Evolutionary conservation across 345 rosid species (phyloP), one percentile per base, ranked within the genome.

Genomic region (Brassica nigra): DNA sequence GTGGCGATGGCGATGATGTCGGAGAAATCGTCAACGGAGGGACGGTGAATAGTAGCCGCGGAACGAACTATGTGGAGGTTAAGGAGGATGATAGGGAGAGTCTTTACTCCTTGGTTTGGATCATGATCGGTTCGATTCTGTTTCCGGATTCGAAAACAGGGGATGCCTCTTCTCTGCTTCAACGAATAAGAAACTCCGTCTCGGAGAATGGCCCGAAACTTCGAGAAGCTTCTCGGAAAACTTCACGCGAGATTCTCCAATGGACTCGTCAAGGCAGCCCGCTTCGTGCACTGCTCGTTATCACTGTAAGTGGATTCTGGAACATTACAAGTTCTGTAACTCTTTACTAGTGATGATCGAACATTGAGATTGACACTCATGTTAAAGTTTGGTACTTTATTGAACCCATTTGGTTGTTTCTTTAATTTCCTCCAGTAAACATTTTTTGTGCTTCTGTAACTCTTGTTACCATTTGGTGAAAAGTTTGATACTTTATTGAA

Each of bases 241-340:
- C 91, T 8, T 88, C 85, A 62, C 78, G 61, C 11, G 67, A 79
- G 36, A 49, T 95, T 77, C 86, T 91, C 58, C 65, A 10, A 47
- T 95, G 99, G 98, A 85, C 93, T 77, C 94, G 94, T 55, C 66
- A 81, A 27, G 99, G 99, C 66, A 86, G 92, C 70, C 86, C 87
- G 14, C 84, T 95, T 73, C 98, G 99, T 16, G 84, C 94, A 11
- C 90, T 91, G 12, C 87, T 93, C 68, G 98, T 95, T 67, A 81
- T 91, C 84, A 87, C 88, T 14, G 99, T 93, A 83, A 87, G 97
- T 83, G 27, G 27, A 5, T 30, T 62, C 37, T 34, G 33, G n/a
- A n/a, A n/a, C n/a, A n/a, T n/a, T n/a, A n/a, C n/a, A n/a, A n/a
- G n/a, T n/a, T n/a, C 37, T 34, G 33, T 18, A 18, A 18, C 18